These are phyloP conservation scores for Intubia oerlemansii DNA, from an alignment of 2,329 filamentous ascomycete species.

Conservation along the genomic window DNA sequence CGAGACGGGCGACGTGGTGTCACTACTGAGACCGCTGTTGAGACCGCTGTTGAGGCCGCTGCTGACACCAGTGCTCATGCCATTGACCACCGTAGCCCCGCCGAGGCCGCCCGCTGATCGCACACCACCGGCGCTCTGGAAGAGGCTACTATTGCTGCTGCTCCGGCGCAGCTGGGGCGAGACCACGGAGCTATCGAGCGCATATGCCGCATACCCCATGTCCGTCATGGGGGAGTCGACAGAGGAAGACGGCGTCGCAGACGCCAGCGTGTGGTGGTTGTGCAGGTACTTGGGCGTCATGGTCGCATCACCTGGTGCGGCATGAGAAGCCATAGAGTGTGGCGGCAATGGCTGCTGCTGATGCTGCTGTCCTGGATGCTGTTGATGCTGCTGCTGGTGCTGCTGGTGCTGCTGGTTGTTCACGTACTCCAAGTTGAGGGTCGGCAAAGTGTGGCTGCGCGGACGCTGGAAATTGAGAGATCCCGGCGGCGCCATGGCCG, in stretches of 20 bases:
- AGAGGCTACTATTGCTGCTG: constrained; percentile 27
- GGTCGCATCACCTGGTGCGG: constrained; percentile 1
- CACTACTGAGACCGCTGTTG: constrained; percentile 20
- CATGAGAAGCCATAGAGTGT: not conserved
- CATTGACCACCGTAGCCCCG: constrained; percentile 1
- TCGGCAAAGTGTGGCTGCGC: constrained; percentile 74
- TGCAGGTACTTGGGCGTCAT: constrained; percentile 35
- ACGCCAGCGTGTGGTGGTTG: constrained; percentile 25
- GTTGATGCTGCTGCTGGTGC: constrained; percentile 15
- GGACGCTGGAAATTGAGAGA: constrained; percentile 44
- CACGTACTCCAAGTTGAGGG: constrained; percentile 39
- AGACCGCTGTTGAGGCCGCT: not conserved
- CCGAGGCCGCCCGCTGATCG: constrained; percentile 9
- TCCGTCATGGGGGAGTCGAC: constrained; percentile 30
- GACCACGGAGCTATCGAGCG: constrained; percentile 16
- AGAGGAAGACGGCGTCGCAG: constrained; percentile 27
- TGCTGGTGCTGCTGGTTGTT: constrained; percentile 18
- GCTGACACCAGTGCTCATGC: not conserved
- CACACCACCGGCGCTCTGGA: constrained; percentile 10
- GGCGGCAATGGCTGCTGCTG: not conserved
- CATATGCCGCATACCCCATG: constrained; percentile 19
- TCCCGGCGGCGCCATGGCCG: constrained; percentile 16
- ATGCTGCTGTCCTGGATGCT: not conserved
- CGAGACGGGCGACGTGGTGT: constrained; percentile 32
- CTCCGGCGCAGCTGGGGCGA: constrained; percentile 26